Base-by-base conservation (phyloP, 108 stramenopile species). In the Schizochytrium sp. region DNA sequence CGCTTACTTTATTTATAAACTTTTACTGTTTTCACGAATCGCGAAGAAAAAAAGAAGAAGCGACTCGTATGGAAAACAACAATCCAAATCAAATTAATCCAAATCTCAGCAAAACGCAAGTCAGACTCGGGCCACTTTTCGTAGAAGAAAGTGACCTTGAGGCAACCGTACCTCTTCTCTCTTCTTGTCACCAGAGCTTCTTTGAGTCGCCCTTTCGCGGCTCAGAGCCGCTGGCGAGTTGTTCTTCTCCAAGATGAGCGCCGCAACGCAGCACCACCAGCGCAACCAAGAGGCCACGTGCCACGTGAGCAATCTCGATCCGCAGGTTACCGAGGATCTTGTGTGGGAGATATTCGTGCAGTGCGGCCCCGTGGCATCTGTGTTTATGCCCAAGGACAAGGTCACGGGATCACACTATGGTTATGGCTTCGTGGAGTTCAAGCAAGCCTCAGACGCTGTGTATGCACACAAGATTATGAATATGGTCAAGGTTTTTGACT, bases 351-450 rank as follows among this genome's bases (percentile, higher is more conserved):
- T 98, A 19, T 96, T 98, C 89, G 94, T 94, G 8, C 97, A 98
- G 92, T 96, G 96, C 13, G 99, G 99, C 44, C 95, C 97, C 41
- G 96, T 99, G 49, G 91, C 93, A 64, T 95, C 95, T 61, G 97
- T 98, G 38, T 96, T 97, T 91, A 98, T 99, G 98, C 99, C 99
- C 89, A 98, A 97, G 89, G 99, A 99, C 92, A 98, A 99, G 89
- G 90, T 97, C 8, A 96, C 96, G 12, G 93, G 94, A 4, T 47
- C 92, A 42, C 96, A 97, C 93, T 92, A 92, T 87, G 98, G 98
- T 3, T 99, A 98, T 87, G 99, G 97, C 49, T 99, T 99, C 89
- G 95, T 98, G 4, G 99, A 99, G 93, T 99, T 97, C 91, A 73
- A 95, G 3, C 95, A 95, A 87, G 94, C 95, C 58, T 89, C 94